phyloP scores from a whole-genome alignment of 2,329 filamentous ascomycete species.

The Zymoseptoria crescenta region DNA sequence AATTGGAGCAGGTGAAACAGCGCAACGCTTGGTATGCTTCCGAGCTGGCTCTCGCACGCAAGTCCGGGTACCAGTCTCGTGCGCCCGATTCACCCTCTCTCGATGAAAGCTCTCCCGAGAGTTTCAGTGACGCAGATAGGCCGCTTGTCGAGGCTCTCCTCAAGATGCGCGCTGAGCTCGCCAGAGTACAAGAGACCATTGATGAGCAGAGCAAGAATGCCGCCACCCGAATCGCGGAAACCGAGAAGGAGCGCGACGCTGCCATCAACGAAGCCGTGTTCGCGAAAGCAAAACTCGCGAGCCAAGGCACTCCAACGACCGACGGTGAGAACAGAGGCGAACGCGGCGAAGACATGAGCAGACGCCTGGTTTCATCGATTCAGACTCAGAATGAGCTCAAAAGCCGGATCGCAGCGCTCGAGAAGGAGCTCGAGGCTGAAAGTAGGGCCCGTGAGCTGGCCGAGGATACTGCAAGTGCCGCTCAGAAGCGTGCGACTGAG shows the following conservation, averaged over 20 bases:
- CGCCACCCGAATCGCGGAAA: constrained; percentile 82
- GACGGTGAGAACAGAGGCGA: constrained; percentile 48
- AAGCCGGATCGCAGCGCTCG: constrained; percentile 61
- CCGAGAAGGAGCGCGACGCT: constrained; percentile 87
- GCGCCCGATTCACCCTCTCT: constrained; percentile 54
- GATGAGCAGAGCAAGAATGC: constrained; percentile 81
- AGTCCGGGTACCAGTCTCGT: constrained; percentile 73
- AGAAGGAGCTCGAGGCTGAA: constrained; percentile 69
- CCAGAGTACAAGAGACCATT: constrained; percentile 81
- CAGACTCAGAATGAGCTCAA: constrained; percentile 74
- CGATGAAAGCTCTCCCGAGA: constrained; percentile 68
- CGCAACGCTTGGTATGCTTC: constrained; percentile 96
- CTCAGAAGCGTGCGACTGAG: constrained; percentile 74
- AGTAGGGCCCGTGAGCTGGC: constrained; percentile 72
- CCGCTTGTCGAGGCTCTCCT: constrained; percentile 87
- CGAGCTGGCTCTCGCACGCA: constrained; percentile 82
- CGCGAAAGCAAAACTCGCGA: constrained; percentile 84
- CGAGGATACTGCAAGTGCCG: constrained; percentile 76
- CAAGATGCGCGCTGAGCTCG: constrained; percentile 80
- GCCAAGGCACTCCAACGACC: constrained; percentile 53
- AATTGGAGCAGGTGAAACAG: constrained; percentile 75
- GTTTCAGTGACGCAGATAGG: constrained; percentile 84
- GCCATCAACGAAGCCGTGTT: constrained; percentile 95
- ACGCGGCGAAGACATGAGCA: constrained; percentile 65
- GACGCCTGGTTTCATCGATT: constrained; percentile 74